phyloP scores from a whole-genome alignment of 2,329 filamentous ascomycete genomes.

The Microcyclosporella mali region DNA sequence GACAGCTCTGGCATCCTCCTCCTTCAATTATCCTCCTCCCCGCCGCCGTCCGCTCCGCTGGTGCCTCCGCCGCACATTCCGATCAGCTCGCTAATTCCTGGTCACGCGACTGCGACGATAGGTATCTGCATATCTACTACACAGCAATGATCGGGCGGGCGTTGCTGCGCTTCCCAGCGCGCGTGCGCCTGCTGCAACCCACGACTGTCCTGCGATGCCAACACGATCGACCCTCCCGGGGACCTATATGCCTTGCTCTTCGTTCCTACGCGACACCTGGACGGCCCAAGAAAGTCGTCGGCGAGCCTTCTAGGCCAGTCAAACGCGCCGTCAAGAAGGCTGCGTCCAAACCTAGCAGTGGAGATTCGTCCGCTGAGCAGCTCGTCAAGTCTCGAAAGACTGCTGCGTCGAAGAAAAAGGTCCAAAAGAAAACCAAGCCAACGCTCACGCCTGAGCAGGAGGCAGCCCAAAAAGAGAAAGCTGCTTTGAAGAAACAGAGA shows the following conservation, averaged over 20 bases:
- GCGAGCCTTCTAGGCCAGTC: slow-evolving; percentile 27
- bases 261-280: slow-evolving; percentile 27
- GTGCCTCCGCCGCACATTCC: background rate
- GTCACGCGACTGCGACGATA: background rate
- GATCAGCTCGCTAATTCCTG: background rate
- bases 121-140: background rate
- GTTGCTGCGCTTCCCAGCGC: slow-evolving; percentile 21
- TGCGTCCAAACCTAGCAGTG: slow-evolving; percentile 15
- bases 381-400: slow-evolving; percentile 19
- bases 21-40: background rate
- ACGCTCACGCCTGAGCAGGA: slow-evolving; percentile 18
- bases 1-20: background rate
- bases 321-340: slow-evolving; percentile 27
- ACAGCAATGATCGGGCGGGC: slow-evolving; percentile 18
- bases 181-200: slow-evolving; percentile 14
- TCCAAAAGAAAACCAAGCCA: slow-evolving; percentile 22
- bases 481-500: slow-evolving; percentile 6
- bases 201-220: slow-evolving; percentile 9
- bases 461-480: slow-evolving; percentile 11
- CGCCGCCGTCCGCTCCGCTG: background rate
- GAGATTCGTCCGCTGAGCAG: slow-evolving; percentile 20
- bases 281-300: slow-evolving; percentile 28
- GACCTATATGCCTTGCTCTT: slow-evolving; percentile 11
- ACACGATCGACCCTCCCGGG: slow-evolving; percentile 5
- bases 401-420: slow-evolving; percentile 18